These are phyloP conservation scores for Lachnellula subtilissima DNA, from an alignment of 2,329 filamentous ascomycete species.

Conservation along the genomic window DNA sequence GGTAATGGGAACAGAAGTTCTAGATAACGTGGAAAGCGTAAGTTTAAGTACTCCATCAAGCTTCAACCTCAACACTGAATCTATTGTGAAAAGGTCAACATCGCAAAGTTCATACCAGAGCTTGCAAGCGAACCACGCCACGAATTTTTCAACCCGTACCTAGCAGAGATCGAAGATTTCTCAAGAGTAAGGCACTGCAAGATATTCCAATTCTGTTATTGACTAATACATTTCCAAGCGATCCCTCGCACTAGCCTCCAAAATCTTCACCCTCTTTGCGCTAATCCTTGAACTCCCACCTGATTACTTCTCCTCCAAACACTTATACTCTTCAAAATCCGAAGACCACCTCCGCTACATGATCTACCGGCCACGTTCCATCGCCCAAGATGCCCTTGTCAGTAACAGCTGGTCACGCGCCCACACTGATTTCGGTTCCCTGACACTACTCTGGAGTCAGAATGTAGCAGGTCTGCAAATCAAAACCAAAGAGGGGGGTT, in stretches of 20 bases:
- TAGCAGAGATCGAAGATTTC: conserved; percentile 5
- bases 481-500: conserved; percentile 37
- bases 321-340: conserved; percentile 48
- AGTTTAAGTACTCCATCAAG: background rate
- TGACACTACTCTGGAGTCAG: conserved; percentile 54
- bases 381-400: conserved; percentile 42
- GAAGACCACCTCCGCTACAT: conserved; percentile 57
- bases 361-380: conserved; percentile 46
- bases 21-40: conserved; percentile 49
- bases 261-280: conserved; percentile 50
- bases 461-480: conserved; percentile 54
- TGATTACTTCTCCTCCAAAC: conserved; percentile 48
- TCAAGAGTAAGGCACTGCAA: conserved; percentile 34
- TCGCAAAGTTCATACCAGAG: conserved; percentile 47
- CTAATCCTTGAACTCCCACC: conserved; percentile 54
- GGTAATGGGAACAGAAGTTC: conserved; percentile 35
- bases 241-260: conserved; percentile 43
- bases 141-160: conserved; percentile 13
- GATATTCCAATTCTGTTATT: conserved; percentile 11
- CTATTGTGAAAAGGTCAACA: conserved; percentile 39
- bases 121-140: conserved; percentile 40
- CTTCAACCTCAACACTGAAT: background rate
- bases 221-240: conserved; percentile 1
- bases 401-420: conserved; percentile 32
- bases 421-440: conserved; percentile 52